These are phyloP conservation scores for Solanum arcanum DNA, from an alignment of 257 asterid genomes.

Conservation along the genomic window DNA sequence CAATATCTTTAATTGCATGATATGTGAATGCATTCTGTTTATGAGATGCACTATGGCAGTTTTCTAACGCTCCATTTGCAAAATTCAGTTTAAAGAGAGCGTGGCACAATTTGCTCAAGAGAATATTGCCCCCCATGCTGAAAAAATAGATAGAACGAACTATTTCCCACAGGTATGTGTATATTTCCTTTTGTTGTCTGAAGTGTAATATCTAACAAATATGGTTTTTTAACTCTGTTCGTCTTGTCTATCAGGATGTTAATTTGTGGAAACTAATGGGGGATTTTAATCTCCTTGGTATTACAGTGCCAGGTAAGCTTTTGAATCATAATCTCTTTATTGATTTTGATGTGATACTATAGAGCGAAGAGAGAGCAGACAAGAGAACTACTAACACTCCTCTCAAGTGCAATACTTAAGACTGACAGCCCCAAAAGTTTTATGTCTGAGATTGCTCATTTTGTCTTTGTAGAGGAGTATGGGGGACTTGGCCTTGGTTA, in stretches of 20 bases:
- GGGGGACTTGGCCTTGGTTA: slow-evolving; percentile 99
- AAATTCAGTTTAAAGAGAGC: slow-evolving; percentile 80
- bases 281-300: slow-evolving; percentile 88
- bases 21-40: not conserved
- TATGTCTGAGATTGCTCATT: not conserved
- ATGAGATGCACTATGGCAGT: not conserved
- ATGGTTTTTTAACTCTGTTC: not conserved
- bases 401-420: not conserved
- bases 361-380: not conserved
- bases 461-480: slow-evolving; percentile 55
- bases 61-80: not conserved
- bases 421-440: not conserved
- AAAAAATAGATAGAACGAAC: slow-evolving; percentile 75
- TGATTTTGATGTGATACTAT: not conserved
- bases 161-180: slow-evolving; percentile 62
- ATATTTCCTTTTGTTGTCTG: not conserved
- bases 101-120: slow-evolving; percentile 91
- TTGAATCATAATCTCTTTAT: not conserved
- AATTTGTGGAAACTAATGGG: slow-evolving; percentile 98
- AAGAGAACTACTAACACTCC: not conserved
- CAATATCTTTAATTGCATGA: not conserved
- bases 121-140: slow-evolving; percentile 85
- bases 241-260: slow-evolving; percentile 46
- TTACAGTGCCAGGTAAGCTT: slow-evolving; percentile 79
- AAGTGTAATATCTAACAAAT: not conserved